Evolutionary conservation across 1,284 basidiomycete species (phyloP).

Genomic region (Sphagnurus paluster): DNA sequence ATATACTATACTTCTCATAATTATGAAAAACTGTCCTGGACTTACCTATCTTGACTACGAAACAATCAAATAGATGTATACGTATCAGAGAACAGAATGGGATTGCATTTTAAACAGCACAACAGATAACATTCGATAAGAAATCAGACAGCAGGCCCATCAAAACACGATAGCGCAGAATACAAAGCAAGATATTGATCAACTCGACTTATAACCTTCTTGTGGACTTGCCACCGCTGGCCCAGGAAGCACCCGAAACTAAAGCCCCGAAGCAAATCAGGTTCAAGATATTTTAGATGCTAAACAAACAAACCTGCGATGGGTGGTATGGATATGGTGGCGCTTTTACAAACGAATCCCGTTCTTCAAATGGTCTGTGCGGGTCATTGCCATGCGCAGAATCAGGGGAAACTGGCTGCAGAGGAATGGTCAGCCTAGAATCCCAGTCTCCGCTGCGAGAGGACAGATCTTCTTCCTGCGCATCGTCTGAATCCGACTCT

Average conservation of each 20-base stretch:
- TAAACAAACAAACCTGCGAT: slow-evolving; percentile 20
- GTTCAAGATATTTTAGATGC: neutral
- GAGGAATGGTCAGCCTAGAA: slow-evolving; percentile 21
- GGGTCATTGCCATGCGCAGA: slow-evolving; percentile 15
- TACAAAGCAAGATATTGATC: no score
- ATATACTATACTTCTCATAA: no score
- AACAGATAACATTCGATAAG: no score
- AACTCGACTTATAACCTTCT: no score
- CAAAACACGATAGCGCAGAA: slow-evolving; percentile 2
- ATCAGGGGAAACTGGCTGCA: slow-evolving; percentile 17
- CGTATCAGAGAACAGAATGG: no score
- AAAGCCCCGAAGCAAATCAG: neutral
- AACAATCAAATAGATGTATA: no score
- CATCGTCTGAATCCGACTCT: slow-evolving; percentile 24
- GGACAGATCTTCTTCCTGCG: slow-evolving; percentile 13
- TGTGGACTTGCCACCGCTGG: slow-evolving; percentile 11
- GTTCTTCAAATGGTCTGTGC: slow-evolving; percentile 21
- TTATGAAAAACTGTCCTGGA: no score
- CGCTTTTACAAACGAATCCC: slow-evolving; percentile 24
- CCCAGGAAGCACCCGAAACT: slow-evolving; percentile 20
- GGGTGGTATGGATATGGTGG: slow-evolving; percentile 27
- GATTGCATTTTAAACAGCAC: neutral
- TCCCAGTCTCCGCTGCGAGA: no score
- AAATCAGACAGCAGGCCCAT: neutral
- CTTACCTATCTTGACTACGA: no score